Evolutionary conservation across 2,329 filamentous ascomycete genomes (phyloP).

Genomic region (Colletotrichum lini): DNA sequence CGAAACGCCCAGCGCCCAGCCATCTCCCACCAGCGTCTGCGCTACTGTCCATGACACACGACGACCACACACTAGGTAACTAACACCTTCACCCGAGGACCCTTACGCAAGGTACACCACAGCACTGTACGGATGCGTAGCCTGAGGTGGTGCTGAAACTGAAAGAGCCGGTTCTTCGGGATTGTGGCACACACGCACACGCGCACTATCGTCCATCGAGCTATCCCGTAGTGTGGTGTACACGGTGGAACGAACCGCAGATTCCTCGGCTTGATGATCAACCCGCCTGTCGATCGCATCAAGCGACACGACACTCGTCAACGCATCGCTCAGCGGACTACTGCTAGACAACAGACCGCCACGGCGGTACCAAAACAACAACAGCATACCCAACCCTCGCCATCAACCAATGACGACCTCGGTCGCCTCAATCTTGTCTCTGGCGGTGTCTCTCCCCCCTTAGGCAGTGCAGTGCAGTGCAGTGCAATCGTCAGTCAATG

Average conservation of each 20-base stretch:
- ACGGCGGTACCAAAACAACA: constrained; percentile 20
- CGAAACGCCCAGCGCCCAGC: constrained; percentile 13
- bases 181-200: constrained; percentile 8
- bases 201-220: neutral
- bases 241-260: constrained; percentile 37
- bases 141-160: neutral
- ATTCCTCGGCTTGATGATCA: constrained; percentile 29
- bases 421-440: constrained; percentile 36
- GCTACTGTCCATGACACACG: constrained; percentile 11
- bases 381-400: constrained; percentile 23
- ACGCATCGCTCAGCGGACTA: constrained; percentile 33
- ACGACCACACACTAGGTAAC: neutral
- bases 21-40: constrained; percentile 8
- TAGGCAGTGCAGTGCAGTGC: constrained; percentile 19
- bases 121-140: constrained; percentile 7
- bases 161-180: constrained; percentile 9
- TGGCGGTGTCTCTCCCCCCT: constrained; percentile 15
- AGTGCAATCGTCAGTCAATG: constrained; percentile 18
- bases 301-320: constrained; percentile 13
- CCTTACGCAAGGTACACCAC: constrained; percentile 4
- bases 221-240: neutral
- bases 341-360: constrained; percentile 26
- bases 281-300: constrained; percentile 5
- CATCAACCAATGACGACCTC: constrained; percentile 20
- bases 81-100: neutral